Conservation (phyloP, 441 rosid species). For the Daphne laureola region DNA sequence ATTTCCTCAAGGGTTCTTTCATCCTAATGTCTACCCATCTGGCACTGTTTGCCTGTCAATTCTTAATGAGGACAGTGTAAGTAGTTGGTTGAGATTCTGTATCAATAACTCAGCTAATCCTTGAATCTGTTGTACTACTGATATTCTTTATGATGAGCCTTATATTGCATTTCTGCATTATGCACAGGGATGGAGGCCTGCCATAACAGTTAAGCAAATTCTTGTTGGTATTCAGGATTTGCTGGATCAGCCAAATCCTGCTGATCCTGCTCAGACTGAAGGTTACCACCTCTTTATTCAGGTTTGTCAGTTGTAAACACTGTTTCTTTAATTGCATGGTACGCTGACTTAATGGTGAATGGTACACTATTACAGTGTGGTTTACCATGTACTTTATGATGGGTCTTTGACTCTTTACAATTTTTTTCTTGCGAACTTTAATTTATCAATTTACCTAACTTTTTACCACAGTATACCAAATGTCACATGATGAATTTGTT, state of each 20-base stretch:
- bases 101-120: neutral
- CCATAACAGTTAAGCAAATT: constrained; percentile 93
- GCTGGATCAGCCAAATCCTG: constrained; percentile 90
- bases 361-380: too few species aligned
- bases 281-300: constrained; percentile 92
- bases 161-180: constrained; percentile 1
- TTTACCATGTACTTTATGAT: too few species aligned
- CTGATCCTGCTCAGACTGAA: constrained; percentile 92
- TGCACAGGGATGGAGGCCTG: constrained; percentile 96
- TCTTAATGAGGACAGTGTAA: constrained; percentile 89
- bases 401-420: too few species aligned
- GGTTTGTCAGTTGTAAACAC: constrained; percentile 29
- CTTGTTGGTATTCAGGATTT: constrained; percentile 90
- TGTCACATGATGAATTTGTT: too few species aligned
- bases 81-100: constrained; percentile 15
- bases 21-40: constrained; percentile 96
- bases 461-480: too few species aligned
- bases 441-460: too few species aligned
- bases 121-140: neutral
- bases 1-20: constrained; percentile 89
- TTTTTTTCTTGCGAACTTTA: too few species aligned
- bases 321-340: too few species aligned
- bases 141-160: neutral
- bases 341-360: too few species aligned
- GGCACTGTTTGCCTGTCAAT: constrained; percentile 96